A percentile compares a stretch with the other conserved stretches of the same genome.
phyloP scores from a whole-genome alignment of 768 basidiomycete genomes.

The Leccinum obscurum region DNA sequence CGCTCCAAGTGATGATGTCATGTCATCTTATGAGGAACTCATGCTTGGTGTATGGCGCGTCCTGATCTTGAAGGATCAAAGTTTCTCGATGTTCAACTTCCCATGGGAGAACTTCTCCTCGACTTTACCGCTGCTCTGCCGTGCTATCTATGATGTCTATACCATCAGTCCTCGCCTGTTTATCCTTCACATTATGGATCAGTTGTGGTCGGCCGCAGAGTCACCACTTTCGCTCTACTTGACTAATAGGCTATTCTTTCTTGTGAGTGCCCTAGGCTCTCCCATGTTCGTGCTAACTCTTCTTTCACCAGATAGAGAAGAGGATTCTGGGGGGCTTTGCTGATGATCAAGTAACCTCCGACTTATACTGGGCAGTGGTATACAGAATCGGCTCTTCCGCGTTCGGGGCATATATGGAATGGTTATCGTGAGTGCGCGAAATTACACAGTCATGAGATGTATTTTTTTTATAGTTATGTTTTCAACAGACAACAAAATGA shows the following conservation, averaged over 20 bases:
- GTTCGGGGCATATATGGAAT: conserved; percentile 13
- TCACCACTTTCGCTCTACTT: conserved; percentile 23
- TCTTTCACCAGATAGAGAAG: conserved; percentile 21
- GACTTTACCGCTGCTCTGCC: conserved; percentile 8
- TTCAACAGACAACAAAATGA: conserved; percentile 6
- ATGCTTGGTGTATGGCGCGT: conserved; percentile 29
- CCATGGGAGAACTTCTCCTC: conserved; percentile 9
- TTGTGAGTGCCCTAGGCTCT: conserved; percentile 11
- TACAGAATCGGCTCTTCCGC: conserved; percentile 16
- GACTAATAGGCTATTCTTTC: conserved; percentile 23
- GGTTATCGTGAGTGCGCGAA: conserved; percentile 18
- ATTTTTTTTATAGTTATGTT: too few species aligned
- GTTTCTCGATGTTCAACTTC: conserved; percentile 1
- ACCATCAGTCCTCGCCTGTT: conserved; percentile 22
- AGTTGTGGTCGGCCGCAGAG: conserved; percentile 24
- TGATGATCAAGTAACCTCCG: background rate
- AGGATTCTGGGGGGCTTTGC: conserved; percentile 8
- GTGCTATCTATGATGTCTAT: conserved; percentile 23
- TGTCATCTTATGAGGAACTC: conserved; percentile 11
- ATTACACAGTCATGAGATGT: too few species aligned
- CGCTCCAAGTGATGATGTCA: too few species aligned
- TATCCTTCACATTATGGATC: conserved; percentile 2
- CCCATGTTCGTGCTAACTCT: background rate
- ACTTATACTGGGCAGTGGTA: conserved; percentile 16
- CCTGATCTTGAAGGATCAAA: background rate